Percentiles rank a stretch among this genome's conserved stretches.
phyloP scores from a whole-genome alignment of 164 flowering plant genomes.

The Vitis rupestris region DNA sequence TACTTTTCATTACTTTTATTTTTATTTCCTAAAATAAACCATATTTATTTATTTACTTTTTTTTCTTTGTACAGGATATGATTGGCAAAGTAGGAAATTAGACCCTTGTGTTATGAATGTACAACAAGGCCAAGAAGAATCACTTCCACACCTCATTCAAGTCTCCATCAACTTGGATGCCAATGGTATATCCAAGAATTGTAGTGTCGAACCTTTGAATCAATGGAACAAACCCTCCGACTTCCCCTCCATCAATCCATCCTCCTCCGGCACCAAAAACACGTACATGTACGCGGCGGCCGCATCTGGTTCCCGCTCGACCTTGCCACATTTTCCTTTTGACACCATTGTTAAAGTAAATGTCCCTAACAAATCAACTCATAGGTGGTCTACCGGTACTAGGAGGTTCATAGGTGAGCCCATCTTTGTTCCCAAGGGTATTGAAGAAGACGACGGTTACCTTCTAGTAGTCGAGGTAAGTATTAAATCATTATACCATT shows the following conservation, averaged over 20 bases:
- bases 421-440: constrained; percentile 58
- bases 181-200: constrained; percentile 34
- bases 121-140: constrained; percentile 31
- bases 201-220: constrained; percentile 47
- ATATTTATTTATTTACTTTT: too few species aligned
- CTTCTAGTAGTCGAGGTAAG: constrained; percentile 84
- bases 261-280: constrained; percentile 48
- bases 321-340: constrained; percentile 81
- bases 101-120: constrained; percentile 85
- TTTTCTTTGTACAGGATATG: constrained; percentile 52
- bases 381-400: constrained; percentile 58
- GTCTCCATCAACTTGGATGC: constrained; percentile 51
- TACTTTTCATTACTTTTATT: too few species aligned
- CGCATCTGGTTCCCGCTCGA: constrained; percentile 58
- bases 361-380: constrained; percentile 18
- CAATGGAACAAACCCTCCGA: constrained; percentile 68
- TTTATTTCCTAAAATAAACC: too few species aligned
- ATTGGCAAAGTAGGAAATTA: constrained; percentile 74
- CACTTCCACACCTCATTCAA: constrained; percentile 71
- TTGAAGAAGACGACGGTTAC: constrained; percentile 78
- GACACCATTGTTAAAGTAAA: constrained; percentile 68
- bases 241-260: constrained; percentile 71
- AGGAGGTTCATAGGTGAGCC: constrained; percentile 91
- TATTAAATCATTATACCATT: too few species aligned
- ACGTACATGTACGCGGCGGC: constrained; percentile 60